phyloP scores from a whole-genome alignment of 768 basidiomycete species.

The Lyophyllum decastes region DNA sequence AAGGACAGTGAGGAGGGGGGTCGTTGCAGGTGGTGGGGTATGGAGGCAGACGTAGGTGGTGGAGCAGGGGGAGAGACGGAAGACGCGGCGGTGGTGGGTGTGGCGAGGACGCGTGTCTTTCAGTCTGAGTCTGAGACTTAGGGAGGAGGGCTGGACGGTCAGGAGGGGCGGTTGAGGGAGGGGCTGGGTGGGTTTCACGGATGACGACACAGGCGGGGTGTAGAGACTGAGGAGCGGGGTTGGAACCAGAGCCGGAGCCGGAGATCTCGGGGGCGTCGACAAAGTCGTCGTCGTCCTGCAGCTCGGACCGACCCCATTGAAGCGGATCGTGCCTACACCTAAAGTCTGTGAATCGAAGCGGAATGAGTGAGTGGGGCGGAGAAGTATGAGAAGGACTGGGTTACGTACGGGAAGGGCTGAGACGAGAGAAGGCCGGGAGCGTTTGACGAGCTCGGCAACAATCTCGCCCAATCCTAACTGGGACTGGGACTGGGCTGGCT shows the following conservation, averaged over 20 bases:
- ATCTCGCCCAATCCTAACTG: slow-evolving; percentile 60
- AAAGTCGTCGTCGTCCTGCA: slow-evolving; percentile 59
- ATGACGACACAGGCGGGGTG: neutral
- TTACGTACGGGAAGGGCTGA: slow-evolving; percentile 81
- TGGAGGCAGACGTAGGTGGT: neutral
- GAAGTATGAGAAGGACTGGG: no score
- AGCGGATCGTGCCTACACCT: slow-evolving; percentile 82
- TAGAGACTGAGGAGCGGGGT: neutral
- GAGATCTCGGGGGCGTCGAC: neutral
- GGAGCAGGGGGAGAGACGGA: neutral
- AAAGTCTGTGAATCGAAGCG: slow-evolving; percentile 56
- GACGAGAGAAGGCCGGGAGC: slow-evolving; percentile 65
- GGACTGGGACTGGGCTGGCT: slow-evolving; percentile 41
- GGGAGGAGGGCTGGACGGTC: slow-evolving; percentile 12
- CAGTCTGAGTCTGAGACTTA: neutral
- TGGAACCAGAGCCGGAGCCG: neutral
- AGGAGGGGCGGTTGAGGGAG: neutral
- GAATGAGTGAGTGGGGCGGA: neutral
- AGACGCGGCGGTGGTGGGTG: no score
- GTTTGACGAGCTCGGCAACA: slow-evolving; percentile 63
- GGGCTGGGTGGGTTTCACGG: neutral
- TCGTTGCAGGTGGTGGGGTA: neutral
- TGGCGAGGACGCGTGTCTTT: slow-evolving; percentile 5
- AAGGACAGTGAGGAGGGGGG: no score
- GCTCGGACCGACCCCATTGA: slow-evolving; percentile 51